A percentile compares a stretch with the other conserved stretches of the same genome.
Conservation (phyloP, 495 filamentous ascomycete genomes). For the Hypoxylon perforatum region DNA sequence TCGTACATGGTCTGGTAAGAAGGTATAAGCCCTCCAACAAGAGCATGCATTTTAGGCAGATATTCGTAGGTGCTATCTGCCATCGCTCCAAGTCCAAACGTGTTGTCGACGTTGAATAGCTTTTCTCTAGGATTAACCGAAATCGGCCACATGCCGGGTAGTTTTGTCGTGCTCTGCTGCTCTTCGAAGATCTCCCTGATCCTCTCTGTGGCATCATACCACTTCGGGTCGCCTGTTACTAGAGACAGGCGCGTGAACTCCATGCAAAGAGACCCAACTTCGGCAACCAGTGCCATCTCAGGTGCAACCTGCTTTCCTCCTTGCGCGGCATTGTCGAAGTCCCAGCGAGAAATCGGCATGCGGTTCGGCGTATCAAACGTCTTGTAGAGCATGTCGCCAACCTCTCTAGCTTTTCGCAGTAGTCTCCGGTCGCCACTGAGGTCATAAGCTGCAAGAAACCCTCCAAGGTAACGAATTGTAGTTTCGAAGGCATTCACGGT, state of each 20-base stretch:
- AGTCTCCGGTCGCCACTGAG: conserved; percentile 70
- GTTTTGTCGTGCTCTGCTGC: conserved; percentile 69
- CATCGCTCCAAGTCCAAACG: conserved; percentile 78
- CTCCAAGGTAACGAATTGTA: conserved; percentile 83
- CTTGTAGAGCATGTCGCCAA: conserved; percentile 81
- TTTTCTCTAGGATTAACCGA: conserved; percentile 45
- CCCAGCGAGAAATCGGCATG: conserved; percentile 77
- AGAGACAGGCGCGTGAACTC: conserved; percentile 88
- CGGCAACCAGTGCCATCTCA: conserved; percentile 63
- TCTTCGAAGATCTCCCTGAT: conserved; percentile 77
- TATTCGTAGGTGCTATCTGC: conserved; percentile 94
- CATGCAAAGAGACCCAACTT: conserved; percentile 81
- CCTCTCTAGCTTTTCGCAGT: conserved; percentile 79
- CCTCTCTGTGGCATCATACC: conserved; percentile 84
- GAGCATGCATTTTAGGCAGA: conserved; percentile 74
- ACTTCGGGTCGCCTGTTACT: conserved; percentile 80
- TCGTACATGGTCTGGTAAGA: conserved; percentile 57
- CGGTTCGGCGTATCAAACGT: conserved; percentile 90
- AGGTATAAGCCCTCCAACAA: conserved; percentile 53
- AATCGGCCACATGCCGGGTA: conserved; percentile 71
- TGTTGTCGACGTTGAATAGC: conserved; percentile 42
- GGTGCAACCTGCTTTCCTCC: conserved; percentile 75
- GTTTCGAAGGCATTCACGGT: conserved; percentile 80
- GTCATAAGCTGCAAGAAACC: conserved; percentile 81
- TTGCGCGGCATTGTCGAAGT: conserved; percentile 81